Evolutionary conservation across 179 eudicot genomes (phyloP).

Genomic region (Heliamphora ciliata): DNA sequence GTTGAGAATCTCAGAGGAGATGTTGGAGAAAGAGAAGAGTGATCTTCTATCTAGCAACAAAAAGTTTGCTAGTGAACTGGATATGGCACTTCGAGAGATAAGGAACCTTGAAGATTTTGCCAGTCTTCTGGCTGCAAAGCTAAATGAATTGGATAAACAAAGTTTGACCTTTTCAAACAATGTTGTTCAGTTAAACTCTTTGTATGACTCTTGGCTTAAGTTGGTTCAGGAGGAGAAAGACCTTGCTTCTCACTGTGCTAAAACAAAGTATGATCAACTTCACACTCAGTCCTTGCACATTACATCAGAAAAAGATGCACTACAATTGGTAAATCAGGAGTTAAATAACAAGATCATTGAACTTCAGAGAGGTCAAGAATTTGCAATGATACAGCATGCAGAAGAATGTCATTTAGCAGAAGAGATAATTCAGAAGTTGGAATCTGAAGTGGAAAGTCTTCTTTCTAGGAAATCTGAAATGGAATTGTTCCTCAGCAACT

Average conservation of each 20-base stretch:
- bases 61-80: conserved; percentile 40
- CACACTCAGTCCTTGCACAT: conserved; percentile 36
- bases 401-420: conserved; percentile 78
- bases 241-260: conserved; percentile 45
- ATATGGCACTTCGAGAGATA: conserved; percentile 49
- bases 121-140: conserved; percentile 37
- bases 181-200: conserved; percentile 43
- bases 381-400: conserved; percentile 77
- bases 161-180: conserved; percentile 48
- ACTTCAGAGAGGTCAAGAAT: conserved; percentile 65
- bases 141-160: conserved; percentile 59
- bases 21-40: conserved; percentile 50
- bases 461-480: conserved; percentile 45
- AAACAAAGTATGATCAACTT: conserved; percentile 47
- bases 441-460: conserved; percentile 57
- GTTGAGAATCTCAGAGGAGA: conserved; percentile 45
- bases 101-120: conserved; percentile 50
- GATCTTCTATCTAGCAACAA: conserved; percentile 46
- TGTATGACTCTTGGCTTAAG: conserved; percentile 41
- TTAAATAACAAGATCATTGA: conserved; percentile 49
- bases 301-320: conserved; percentile 53
- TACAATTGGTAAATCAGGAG: conserved; percentile 45
- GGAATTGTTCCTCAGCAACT: conserved; percentile 38
- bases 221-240: conserved; percentile 46
- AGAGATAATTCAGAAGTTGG: conserved; percentile 55